phyloP scores from a whole-genome alignment of 2,329 filamentous ascomycete genomes.

The Aspergillus sp. region DNA sequence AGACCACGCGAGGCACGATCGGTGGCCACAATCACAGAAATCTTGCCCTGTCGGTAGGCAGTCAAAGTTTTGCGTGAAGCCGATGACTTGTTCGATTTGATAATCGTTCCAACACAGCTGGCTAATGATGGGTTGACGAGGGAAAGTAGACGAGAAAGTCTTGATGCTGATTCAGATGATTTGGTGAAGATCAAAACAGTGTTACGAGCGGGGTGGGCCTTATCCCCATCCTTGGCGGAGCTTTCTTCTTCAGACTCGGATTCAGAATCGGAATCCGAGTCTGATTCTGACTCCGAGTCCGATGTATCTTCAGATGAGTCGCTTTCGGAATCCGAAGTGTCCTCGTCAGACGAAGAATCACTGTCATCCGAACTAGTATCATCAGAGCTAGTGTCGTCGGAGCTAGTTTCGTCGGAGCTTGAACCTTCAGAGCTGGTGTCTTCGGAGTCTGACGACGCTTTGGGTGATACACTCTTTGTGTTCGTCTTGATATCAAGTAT shows the following conservation, averaged over 20 bases:
- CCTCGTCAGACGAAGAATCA: conserved; percentile 14
- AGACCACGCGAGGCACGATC: conserved; percentile 91
- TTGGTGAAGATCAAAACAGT: conserved; percentile 79
- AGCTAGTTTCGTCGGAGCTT: conserved; percentile 14
- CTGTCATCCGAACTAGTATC: conserved; percentile 15
- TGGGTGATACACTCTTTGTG: not conserved
- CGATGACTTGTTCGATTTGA: conserved; percentile 71
- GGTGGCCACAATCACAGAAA: conserved; percentile 78
- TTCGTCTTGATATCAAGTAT: conserved; percentile 15
- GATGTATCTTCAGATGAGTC: conserved; percentile 11
- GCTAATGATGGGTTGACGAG: conserved; percentile 60
- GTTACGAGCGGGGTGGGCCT: conserved; percentile 30
- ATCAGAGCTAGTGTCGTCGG: conserved; percentile 32
- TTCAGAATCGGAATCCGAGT: conserved; percentile 13
- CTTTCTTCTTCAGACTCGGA: conserved; percentile 14
- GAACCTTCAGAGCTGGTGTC: conserved; percentile 12
- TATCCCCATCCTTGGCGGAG: conserved; percentile 14
- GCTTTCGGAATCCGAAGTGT: conserved; percentile 21
- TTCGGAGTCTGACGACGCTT: conserved; percentile 9
- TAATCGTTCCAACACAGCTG: conserved; percentile 62
- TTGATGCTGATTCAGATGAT: conserved; percentile 81
- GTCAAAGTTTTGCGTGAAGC: conserved; percentile 63
- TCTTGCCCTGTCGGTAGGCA: conserved; percentile 58
- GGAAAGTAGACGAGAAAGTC: conserved; percentile 73
- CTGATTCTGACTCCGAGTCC: conserved; percentile 15